Conservation (phyloP, 2,329 filamentous ascomycete species). For the Claviceps sp. region DNA sequence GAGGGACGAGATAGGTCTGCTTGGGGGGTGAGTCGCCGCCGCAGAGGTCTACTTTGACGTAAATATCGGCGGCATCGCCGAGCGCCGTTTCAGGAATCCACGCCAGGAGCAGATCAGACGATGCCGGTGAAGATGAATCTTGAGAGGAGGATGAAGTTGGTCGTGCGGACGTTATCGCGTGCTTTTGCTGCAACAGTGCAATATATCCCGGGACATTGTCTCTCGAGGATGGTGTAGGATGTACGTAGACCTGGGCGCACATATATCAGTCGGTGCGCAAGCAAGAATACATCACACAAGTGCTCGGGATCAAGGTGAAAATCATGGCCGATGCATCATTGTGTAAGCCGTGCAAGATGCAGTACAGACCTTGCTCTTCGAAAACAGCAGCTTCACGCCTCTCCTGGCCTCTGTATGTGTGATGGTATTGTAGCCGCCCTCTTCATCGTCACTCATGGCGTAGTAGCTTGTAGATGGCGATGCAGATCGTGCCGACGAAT, state of each 20-base stretch:
- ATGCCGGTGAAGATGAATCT: conserved; percentile 30
- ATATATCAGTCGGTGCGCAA: not conserved
- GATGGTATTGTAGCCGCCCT: conserved; percentile 90
- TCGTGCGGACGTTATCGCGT: conserved; percentile 25
- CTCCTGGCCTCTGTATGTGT: conserved; percentile 62
- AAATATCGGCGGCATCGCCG: conserved; percentile 74
- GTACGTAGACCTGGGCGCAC: conserved; percentile 67
- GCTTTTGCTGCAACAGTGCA: conserved; percentile 83
- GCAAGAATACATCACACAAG: not conserved
- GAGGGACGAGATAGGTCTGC: conserved; percentile 82
- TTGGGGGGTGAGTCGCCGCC: conserved; percentile 69
- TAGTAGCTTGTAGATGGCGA: conserved; percentile 11
- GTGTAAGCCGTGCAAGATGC: not conserved
- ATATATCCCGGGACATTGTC: conserved; percentile 95
- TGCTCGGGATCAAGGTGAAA: not conserved
- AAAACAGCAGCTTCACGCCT: conserved; percentile 86
- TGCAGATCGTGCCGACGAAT: conserved; percentile 3
- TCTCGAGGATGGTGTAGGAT: conserved; percentile 82
- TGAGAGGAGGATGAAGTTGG: conserved; percentile 18
- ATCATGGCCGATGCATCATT: not conserved
- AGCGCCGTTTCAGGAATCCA: conserved; percentile 88
- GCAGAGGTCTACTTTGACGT: conserved; percentile 87
- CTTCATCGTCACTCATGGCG: conserved; percentile 91
- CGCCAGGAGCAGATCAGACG: conserved; percentile 70
- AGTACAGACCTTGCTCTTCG: conserved; percentile 75